Base-by-base conservation (phyloP, 164 flowering plant species). In the Tetracentron sinense region DNA sequence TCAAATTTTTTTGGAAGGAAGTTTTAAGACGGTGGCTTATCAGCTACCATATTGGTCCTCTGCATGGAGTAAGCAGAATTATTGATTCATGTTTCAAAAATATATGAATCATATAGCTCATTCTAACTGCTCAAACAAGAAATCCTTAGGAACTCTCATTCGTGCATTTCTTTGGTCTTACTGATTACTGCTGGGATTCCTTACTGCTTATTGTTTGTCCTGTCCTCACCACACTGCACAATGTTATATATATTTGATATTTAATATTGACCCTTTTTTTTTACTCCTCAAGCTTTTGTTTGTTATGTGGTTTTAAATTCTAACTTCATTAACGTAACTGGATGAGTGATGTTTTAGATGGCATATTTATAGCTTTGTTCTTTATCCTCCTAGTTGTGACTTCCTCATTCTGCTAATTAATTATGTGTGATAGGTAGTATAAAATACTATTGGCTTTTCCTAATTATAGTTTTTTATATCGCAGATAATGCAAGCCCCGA, bases 401-500 rank as follows among this genome's bases (percentile, higher is more conserved):
- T 2, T 48, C 29, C 17, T n/a, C 7, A 48, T 2, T 48, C 21
- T 48, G 3, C 19, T 48, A 48, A 4, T 48, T 48, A 8, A 48
- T 48, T 48, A 20, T 48, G 21, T 48, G 51, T n/a, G 4, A n/a
- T 48, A 19, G 12, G 5, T 19, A 19, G 51, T 4, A 4, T 48
- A 20, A 48, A n/a, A 20, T 48, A 10, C 14, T 26, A 14, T 22
- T 21, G 28, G 1, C 22, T 15, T 26, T 48, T 35, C 38, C 50
- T 60, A n/a, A 51, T 48, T 30, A 44, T 51, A 56, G 42, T 51
- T 30, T 6, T 56, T 56, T 56, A 1, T 63, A 50, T 70, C 27
- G 25, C 77, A 93, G 98, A 89, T 65, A 84, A 78, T 74, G 89
- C 81, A 57, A 87, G 87, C 74, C 98, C 98, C 28, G 98, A 93